Evolutionary conservation across 495 filamentous ascomycete species (phyloP), one percentile per base, ranked within the genome.

Genomic region (Aspergillus kassunensis): DNA sequence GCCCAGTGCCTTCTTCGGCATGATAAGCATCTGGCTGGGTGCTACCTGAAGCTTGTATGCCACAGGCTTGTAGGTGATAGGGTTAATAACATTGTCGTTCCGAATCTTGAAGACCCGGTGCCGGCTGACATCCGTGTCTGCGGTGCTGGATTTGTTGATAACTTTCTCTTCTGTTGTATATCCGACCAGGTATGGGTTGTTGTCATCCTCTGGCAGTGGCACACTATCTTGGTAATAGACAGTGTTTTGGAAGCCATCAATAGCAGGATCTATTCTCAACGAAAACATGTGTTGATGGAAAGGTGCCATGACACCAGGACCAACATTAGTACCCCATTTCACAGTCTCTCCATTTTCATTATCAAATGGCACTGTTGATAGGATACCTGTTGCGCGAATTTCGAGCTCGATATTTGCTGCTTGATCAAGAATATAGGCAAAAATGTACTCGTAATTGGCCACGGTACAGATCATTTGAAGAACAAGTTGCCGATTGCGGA

Each of bases 221-320:
- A 88, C 77, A 7, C 85, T 81, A 61, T 91, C 88, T 48, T 89
- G 84, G 60, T 83, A 84, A 36, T 84, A 82, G 24, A 90, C 63
- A 3, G 82, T 77, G 61, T 91, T 91, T 37, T 76, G 70, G 56
- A 81, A 81, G 2, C 90, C 91, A 52, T 89, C 90, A 48, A 95
- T 76, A 35, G 81, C 80, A 6, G 91, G 90, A 65, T 96, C 90
- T 13, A 96, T 76, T 12, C 91, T 86, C 1, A 95, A 81, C 2
- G 86, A 89, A 70, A 96, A 93, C 66, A 95, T 88, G 69, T 96
- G 91, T 59, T 96, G 91, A 56, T 96, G 91, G 63, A 81, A 81
- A 48, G 82, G 74, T 20, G 79, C 89, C 41, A 96, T 80, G 8
- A 91, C 89, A 0, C 91, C 91, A 0, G 90, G 91, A 52, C 90